Evolutionary conservation across 108 stramenopile genomes (phyloP).

Genomic region (Bacterosira constricta): DNA sequence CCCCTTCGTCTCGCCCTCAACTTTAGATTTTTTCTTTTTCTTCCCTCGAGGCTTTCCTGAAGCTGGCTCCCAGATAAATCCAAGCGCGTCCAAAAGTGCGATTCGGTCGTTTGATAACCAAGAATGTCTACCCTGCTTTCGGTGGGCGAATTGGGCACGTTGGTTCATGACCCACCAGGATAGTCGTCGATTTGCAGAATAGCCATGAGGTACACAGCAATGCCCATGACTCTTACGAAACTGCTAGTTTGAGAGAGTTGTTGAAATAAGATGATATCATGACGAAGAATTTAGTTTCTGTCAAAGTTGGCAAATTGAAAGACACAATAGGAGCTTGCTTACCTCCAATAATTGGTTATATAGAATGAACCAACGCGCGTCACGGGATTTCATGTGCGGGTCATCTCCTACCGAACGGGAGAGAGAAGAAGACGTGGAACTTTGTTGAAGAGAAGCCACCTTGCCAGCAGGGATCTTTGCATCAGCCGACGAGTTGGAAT

Average conservation of each 20-base stretch:
- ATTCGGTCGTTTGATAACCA: slow-evolving; percentile 69
- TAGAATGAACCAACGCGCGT: slow-evolving; percentile 7
- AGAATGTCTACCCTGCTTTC: slow-evolving; percentile 20
- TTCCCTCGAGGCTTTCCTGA: too few species aligned
- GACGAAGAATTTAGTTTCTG: too few species aligned
- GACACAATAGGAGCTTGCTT: neutral
- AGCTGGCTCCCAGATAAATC: slow-evolving; percentile 81
- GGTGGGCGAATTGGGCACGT: slow-evolving; percentile 65
- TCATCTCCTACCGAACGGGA: neutral
- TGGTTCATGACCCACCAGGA: slow-evolving; percentile 73
- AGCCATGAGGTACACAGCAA: slow-evolving; percentile 75
- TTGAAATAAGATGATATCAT: too few species aligned
- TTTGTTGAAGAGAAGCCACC: too few species aligned
- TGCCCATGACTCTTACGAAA: slow-evolving; percentile 44
- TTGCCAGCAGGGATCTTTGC: too few species aligned
- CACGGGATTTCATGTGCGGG: neutral
- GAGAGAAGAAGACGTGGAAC: too few species aligned
- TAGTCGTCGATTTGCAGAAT: slow-evolving; percentile 55
- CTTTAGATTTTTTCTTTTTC: too few species aligned
- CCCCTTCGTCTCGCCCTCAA: too few species aligned
- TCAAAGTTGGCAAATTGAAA: neutral
- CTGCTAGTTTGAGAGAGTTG: neutral
- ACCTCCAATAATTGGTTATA: slow-evolving; percentile 12
- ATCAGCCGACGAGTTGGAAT: neutral
- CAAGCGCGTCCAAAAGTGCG: slow-evolving; percentile 55